Evolutionary conservation across 2,329 filamentous ascomycete species (phyloP).

Genomic region (Colletotrichum chrysophilum): DNA sequence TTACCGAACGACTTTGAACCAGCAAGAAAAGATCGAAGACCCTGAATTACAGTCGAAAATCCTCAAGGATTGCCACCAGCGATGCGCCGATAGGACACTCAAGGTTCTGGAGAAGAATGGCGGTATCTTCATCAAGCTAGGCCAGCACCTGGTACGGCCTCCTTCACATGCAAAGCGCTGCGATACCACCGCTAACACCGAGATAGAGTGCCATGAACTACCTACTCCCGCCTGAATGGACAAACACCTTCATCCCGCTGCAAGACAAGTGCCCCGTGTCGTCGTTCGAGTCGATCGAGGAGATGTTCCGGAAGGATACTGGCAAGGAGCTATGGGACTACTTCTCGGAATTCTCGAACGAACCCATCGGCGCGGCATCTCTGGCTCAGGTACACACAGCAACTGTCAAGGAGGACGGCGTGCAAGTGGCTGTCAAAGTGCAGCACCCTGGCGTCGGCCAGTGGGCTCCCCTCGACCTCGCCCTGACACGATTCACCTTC

Average conservation of each 20-base stretch:
- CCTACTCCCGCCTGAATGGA: slow-evolving; percentile 89
- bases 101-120: slow-evolving; percentile 92
- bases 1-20: slow-evolving; percentile 85
- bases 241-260: slow-evolving; percentile 90
- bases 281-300: slow-evolving; percentile 82
- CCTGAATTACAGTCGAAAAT: slow-evolving; percentile 69
- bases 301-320: slow-evolving; percentile 87
- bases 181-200: slow-evolving; percentile 20
- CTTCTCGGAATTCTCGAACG: slow-evolving; percentile 82
- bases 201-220: slow-evolving; percentile 91
- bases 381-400: slow-evolving; percentile 94
- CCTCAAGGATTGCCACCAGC: slow-evolving; percentile 85
- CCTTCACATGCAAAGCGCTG: background rate
- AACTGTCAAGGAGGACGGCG: slow-evolving; percentile 78
- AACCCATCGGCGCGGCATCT: slow-evolving; percentile 90
- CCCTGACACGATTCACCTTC: slow-evolving; percentile 88
- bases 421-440: slow-evolving; percentile 93
- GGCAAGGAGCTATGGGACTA: slow-evolving; percentile 78
- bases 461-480: slow-evolving; percentile 88
- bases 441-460: slow-evolving; percentile 90
- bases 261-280: slow-evolving; percentile 97
- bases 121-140: slow-evolving; percentile 97
- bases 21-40: slow-evolving; percentile 65
- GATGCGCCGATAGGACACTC: slow-evolving; percentile 88
- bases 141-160: slow-evolving; percentile 78